Base-by-base conservation (phyloP, 495 filamentous ascomycete genomes). In the Neurospora tetraspora region DNA sequence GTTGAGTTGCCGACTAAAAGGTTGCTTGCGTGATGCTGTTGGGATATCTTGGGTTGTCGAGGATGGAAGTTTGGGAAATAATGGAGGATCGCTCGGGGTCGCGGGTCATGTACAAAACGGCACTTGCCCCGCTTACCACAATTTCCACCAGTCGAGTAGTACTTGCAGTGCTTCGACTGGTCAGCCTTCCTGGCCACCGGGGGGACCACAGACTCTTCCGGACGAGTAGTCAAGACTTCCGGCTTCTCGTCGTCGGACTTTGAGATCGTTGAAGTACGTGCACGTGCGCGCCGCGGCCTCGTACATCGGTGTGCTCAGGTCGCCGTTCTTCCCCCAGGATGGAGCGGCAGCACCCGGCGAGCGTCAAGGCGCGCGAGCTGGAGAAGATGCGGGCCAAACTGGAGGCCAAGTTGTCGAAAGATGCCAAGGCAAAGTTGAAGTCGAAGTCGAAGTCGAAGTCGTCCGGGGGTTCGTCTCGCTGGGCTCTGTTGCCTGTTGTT, bases 101-200 rank as follows among this genome's bases (percentile, higher is more conserved):
- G 82, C 70, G 83, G 80, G 74, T 89, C 87, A 75, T 89, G 87
- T 68, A 88, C 85, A 77, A 89, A 89, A 78, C 87, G 87, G 83
- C 87, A 89, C 85, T 89, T 89, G 85, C 86, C 86, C 84, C 87
- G 86, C 84, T 89, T 89, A 31, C 87, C 87, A 74, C 87, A 89
- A 27, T 81, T 88, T n/a, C 87, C 87, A 59, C 86, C 87, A 38
- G 86, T 88, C 7, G 86, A 88, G 69, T 83, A 89, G 74, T 89
- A 89, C 76, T 89, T 89, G 83, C 87, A 89, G 71, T 88, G 87
- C 75, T 86, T 84, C 45, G 83, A 79, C 65, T 85, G 82, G 73
- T 87, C 83, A 38, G 86, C 84, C 77, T 86, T 82, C 42, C 81
- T 81, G 12, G 83, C 80, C 0, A 84, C 80, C 3, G 85, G 83